Evolutionary conservation across 73 alveolate genomes (phyloP).

Genomic region (Stentor roeselii): DNA sequence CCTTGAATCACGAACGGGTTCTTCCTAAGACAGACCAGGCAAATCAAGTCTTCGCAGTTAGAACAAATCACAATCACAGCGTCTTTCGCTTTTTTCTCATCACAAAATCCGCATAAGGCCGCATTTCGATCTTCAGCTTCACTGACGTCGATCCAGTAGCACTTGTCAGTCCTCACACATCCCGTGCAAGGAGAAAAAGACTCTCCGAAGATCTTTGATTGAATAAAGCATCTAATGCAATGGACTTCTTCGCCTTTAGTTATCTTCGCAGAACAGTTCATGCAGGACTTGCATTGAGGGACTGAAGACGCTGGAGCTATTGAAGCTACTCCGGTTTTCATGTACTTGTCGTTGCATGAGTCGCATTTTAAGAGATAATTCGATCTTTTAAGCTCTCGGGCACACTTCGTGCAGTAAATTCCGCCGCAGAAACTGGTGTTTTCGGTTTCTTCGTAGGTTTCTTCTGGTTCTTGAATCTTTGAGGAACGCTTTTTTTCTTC

Average conservation of each 20-base stretch:
- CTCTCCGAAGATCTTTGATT: background rate
- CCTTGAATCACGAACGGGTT: background rate
- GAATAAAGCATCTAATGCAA: background rate
- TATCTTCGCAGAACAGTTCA: background rate
- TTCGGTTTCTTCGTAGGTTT: background rate
- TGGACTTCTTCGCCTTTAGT: slow-evolving; percentile 1
- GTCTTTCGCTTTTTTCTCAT: background rate
- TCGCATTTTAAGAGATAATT: background rate
- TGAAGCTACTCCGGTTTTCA: background rate
- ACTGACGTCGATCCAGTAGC: background rate
- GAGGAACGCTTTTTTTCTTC: background rate
- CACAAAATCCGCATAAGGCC: background rate
- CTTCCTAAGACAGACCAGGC: background rate
- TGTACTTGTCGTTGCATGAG: background rate
- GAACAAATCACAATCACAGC: background rate
- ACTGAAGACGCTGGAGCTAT: background rate
- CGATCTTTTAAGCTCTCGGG: background rate
- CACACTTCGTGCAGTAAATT: background rate
- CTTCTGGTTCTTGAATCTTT: background rate
- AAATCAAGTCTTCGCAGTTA: background rate
- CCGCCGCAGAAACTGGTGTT: background rate
- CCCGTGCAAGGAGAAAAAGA: background rate
- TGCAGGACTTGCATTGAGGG: background rate
- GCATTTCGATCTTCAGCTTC: background rate
- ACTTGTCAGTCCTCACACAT: background rate